These are phyloP conservation scores for Gamsiella multidivaricata DNA, from an alignment of 192 early-diverging fungal genomes.

Conservation along the genomic window DNA sequence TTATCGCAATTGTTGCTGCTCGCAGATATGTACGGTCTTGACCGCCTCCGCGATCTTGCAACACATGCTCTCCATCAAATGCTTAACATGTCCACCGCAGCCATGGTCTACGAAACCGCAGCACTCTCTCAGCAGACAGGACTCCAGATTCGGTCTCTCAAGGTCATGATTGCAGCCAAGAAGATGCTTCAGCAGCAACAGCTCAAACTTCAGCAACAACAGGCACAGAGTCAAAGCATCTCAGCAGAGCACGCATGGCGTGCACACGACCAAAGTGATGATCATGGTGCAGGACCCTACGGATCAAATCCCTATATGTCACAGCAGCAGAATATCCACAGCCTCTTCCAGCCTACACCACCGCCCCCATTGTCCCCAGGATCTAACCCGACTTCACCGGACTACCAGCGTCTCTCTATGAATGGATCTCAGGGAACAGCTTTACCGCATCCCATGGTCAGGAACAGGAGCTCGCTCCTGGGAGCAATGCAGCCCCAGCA, in stretches of 20 bases:
- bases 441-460: conserved; percentile 46
- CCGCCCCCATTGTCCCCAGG: conserved; percentile 37
- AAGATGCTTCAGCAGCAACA: conserved; percentile 61
- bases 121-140: conserved; percentile 69
- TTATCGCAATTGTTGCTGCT: conserved; percentile 70
- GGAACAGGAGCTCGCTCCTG: conserved; percentile 32
- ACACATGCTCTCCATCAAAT: conserved; percentile 69
- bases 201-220: conserved; percentile 55
- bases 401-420: conserved; percentile 34
- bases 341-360: conserved; percentile 43
- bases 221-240: conserved; percentile 39
- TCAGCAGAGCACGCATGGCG: conserved; percentile 43
- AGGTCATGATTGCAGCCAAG: conserved; percentile 65
- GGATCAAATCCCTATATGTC: conserved; percentile 22
- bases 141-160: conserved; percentile 67
- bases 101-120: conserved; percentile 75
- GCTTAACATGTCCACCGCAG: conserved; percentile 69
- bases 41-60: conserved; percentile 66
- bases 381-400: conserved; percentile 19
- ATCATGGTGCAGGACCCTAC: background rate
- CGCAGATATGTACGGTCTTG: conserved; percentile 68
- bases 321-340: conserved; percentile 41
- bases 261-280: background rate
- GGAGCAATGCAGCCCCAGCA: conserved; percentile 32
- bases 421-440: conserved; percentile 28